Percentiles rank a stretch among this genome's conserved stretches.
Conservation (phyloP, 495 filamentous ascomycete genomes). For the Saxophila tyrrhenica region DNA sequence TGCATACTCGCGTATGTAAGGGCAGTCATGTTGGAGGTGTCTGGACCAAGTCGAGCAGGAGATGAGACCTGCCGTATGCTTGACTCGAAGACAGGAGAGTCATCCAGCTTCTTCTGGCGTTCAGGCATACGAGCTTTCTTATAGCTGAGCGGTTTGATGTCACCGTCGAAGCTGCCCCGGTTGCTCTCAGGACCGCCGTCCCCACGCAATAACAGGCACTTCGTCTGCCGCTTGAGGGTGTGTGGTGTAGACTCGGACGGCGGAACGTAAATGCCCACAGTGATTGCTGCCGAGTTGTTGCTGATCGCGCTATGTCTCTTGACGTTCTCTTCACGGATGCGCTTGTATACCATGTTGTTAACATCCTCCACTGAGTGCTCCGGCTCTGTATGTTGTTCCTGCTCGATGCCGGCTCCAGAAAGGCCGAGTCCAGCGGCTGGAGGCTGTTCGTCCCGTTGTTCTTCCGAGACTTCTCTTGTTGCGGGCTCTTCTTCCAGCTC, state of each 20-base stretch:
- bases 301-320: conserved; percentile 12
- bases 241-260: not conserved
- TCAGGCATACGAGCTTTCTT: conserved; percentile 1
- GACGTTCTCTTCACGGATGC: conserved; percentile 17
- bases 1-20: conserved; percentile 5
- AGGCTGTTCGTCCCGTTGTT: not conserved
- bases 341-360: conserved; percentile 18
- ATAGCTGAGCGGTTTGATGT: not conserved
- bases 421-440: not conserved
- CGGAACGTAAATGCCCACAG: not conserved
- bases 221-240: conserved; percentile 1
- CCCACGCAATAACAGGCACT: not conserved
- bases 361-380: conserved; percentile 5
- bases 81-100: not conserved
- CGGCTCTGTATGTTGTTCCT: not conserved
- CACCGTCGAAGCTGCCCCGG: not conserved
- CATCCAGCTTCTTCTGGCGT: not conserved
- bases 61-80: conserved; percentile 4
- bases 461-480: not conserved
- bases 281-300: not conserved
- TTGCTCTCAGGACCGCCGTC: not conserved
- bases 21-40: conserved; percentile 1
- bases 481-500: conserved; percentile 1
- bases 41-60: not conserved
- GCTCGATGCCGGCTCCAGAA: not conserved